Evolutionary conservation across 768 basidiomycete genomes (phyloP).

Genomic region (Leccinellum albellum): DNA sequence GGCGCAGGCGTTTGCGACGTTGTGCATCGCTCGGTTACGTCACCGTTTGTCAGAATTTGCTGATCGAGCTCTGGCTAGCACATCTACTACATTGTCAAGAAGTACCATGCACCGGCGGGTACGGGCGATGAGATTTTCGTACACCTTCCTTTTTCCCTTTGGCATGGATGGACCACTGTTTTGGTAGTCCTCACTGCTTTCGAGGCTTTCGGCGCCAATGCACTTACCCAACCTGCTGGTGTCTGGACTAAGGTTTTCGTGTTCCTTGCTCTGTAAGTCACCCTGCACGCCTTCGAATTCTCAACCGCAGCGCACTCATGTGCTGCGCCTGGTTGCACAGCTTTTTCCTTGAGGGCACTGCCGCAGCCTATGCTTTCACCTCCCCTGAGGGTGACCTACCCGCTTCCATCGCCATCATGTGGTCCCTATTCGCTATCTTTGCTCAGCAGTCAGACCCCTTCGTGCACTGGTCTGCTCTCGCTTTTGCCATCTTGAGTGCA

Average conservation of each 20-base stretch:
- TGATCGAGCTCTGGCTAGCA: conserved; percentile 43
- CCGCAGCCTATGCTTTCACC: conserved; percentile 93
- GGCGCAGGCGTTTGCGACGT: conserved; percentile 1
- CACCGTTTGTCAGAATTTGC: background rate
- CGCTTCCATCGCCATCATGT: conserved; percentile 85
- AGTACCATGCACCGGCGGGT: conserved; percentile 64
- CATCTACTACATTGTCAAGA: conserved; percentile 94
- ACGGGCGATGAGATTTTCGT: conserved; percentile 81
- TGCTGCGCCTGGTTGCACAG: conserved; percentile 32
- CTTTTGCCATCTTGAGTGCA: conserved; percentile 78
- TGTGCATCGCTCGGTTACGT: conserved; percentile 1
- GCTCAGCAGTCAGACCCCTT: conserved; percentile 64
- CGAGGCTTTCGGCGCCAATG: conserved; percentile 85
- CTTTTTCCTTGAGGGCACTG: conserved; percentile 89
- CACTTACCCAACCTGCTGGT: conserved; percentile 59
- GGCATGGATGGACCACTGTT: conserved; percentile 90
- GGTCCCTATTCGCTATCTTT: conserved; percentile 94
- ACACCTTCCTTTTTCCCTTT: conserved; percentile 94
- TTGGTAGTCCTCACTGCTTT: conserved; percentile 79
- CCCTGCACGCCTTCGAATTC: background rate
- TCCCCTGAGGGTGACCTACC: conserved; percentile 88
- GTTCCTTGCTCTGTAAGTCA: conserved; percentile 77
- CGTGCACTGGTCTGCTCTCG: conserved; percentile 89
- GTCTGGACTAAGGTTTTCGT: conserved; percentile 95
- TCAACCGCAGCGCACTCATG: conserved; percentile 4